Percentiles rank a stretch among this genome's conserved stretches.
Conservation (phyloP, 805 yeast genomes). For the Candida bentonensis region DNA sequence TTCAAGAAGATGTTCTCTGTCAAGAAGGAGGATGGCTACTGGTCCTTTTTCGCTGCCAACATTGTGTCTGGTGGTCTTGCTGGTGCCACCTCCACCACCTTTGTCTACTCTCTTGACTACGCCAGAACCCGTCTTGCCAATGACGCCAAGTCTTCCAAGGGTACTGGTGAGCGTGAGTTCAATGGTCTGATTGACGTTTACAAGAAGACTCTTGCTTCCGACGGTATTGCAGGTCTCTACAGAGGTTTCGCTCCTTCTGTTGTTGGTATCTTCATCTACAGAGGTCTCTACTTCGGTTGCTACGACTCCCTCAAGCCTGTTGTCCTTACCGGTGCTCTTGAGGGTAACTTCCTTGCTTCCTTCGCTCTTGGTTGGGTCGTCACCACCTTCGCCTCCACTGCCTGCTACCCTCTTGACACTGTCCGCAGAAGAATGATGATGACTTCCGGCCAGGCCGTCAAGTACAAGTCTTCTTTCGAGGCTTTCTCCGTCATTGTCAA, state of each 20-base stretch:
- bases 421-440: conserved; percentile 98
- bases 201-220: conserved; percentile 83
- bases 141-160: conserved; percentile 67
- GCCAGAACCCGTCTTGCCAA: conserved; percentile 97
- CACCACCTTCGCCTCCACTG: conserved; percentile 92
- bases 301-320: conserved; percentile 90
- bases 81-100: conserved; percentile 81
- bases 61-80: conserved; percentile 95
- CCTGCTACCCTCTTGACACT: conserved; percentile 95
- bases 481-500: conserved; percentile 79
- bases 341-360: conserved; percentile 82
- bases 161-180: conserved; percentile 81
- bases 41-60: conserved; percentile 85
- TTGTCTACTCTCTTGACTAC: conserved; percentile 88
- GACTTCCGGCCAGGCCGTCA: conserved; percentile 93
- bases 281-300: conserved; percentile 95
- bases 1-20: conserved; percentile 86
- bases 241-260: conserved; percentile 98
- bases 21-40: conserved; percentile 79
- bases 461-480: conserved; percentile 85
- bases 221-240: conserved; percentile 93
- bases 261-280: conserved; percentile 89
- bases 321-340: conserved; percentile 77
- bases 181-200: conserved; percentile 89
- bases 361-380: conserved; percentile 92